Evolutionary conservation across 148 eudicot genomes (phyloP), one percentile per base, ranked within the genome.

Genomic region (Persicaria tinctoria): DNA sequence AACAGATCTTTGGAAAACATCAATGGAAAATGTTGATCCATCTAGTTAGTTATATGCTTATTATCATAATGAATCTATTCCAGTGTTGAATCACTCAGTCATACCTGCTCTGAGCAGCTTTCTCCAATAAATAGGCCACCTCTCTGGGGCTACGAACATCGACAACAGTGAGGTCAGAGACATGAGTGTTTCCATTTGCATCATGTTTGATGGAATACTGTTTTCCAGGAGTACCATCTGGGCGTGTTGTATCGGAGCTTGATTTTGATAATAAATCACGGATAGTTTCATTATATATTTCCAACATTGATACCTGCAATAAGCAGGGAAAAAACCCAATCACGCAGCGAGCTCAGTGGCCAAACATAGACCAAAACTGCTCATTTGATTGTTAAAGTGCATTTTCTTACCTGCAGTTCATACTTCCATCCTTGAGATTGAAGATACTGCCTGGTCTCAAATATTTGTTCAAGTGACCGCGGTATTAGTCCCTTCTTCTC

Each of bases 71-170:
- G 2, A 53, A 14, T 53, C 56, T 12, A 14, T 14, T 53, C 56
- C 56, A 53, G 16, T 6, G 3, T 7, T 1, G 56, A 32, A 32
- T 32, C 41, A 32, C 2, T 32, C 41, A 1, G 70, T 6, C 12
- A 8, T 86, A 95, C 99, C 99, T 92, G 99, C 99, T 92, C 74
- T 89, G 93, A 75, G 92, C 96, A 74, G 99, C 99, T 78, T 86
- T 90, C 1, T 90, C 93, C 79, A 95, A 81, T 66, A 95, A 86
- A 92, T 83, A 95, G 12, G 99, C 78, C 66, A 95, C 99, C 80
- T 95, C 96, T 85, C 77, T 84, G 68, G 89, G 90, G 75, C 97
- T 90, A 46, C 85, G 81, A 80, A 95, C 99, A 82, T 95, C 99
- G 51, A 90, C 86, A 56, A 92, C 47, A 48, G 97, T 92, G 68